Percentiles rank a stretch among this genome's conserved stretches.
Evolutionary conservation across 1,284 basidiomycete species (phyloP).

Genomic region (Microstroma glucosiphilum): DNA sequence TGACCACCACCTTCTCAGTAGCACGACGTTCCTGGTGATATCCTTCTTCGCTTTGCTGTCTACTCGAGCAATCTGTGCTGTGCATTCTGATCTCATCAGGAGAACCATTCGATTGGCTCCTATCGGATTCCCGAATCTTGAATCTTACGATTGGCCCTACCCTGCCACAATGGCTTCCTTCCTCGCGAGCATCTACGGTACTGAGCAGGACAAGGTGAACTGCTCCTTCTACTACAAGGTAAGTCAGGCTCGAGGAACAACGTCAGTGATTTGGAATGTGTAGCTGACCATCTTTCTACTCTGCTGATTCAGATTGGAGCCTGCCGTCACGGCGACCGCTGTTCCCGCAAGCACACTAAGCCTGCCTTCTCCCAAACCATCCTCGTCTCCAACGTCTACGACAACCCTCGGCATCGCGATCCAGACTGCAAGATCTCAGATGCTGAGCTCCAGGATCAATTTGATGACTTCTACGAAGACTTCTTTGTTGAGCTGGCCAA

Average conservation of each 20-base stretch:
- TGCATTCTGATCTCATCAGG: too few relatives aligned
- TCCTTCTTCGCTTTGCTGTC: too few relatives aligned
- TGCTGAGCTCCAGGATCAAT: constrained; percentile 84
- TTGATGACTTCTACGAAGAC: constrained; percentile 95
- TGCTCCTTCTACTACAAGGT: constrained; percentile 94
- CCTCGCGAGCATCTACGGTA: constrained; percentile 42
- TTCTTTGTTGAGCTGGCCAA: constrained; percentile 70
- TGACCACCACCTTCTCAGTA: too few relatives aligned
- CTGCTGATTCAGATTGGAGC: constrained; percentile 68
- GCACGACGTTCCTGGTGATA: too few relatives aligned
- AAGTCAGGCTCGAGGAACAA: too few relatives aligned
- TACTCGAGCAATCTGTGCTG: too few relatives aligned
- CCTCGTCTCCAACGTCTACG: constrained; percentile 95
- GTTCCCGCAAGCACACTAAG: constrained; percentile 93
- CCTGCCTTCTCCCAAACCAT: constrained; percentile 97
- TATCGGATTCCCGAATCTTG: too few relatives aligned
- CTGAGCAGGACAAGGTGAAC: constrained; percentile 83
- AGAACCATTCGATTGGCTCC: too few relatives aligned
- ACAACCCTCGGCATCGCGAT: constrained; percentile 83
- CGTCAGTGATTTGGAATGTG: not conserved
- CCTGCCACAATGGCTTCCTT: constrained; percentile 9
- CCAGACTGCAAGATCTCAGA: constrained; percentile 69
- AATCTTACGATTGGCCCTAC: too few relatives aligned
- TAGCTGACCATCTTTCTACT: not conserved
- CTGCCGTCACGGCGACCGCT: constrained; percentile 90